Evolutionary conservation across 1,284 basidiomycete genomes (phyloP), one percentile per base, ranked within the genome.

Genomic region (Ceratobasidium sp.): DNA sequence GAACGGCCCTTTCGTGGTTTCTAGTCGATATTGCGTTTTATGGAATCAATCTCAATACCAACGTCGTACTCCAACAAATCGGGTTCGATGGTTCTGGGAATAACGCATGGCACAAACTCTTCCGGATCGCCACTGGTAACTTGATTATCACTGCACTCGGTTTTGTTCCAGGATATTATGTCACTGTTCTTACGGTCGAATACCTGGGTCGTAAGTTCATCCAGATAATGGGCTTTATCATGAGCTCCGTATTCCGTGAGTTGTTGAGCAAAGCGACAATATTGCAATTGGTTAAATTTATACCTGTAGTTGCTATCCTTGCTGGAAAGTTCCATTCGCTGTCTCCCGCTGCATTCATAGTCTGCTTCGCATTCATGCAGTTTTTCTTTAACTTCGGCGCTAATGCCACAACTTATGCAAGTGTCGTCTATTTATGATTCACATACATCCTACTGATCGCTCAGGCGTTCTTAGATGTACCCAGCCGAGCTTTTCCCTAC

Each of bases 11-110:
- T 23, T 87, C 85, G 73, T 88, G 87, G 87, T 87, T 88, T 81
- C 74, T 87, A 57, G 78, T 87, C 62, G 87, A 88, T 74, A 81
- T 87, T 48, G 89, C 89, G 80, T 91, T 90, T 80, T 91, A 92
- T 79, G 91, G 91, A 2, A 90, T 92, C 81, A 92, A 92, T 80
- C 81, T 92, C 53, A 93, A 93, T 83, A 87, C 90, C 76, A 89
- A 88, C 76, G 88, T 91, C 76, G 90, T 91, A 12, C 83, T 91
- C 6, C 82, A 88, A 76, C 83, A 88, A 77, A 91, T 91, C 23
- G 89, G 89, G 2, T 91, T 84, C 73, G 89, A 83, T 71, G 89
- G 89, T 9, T 78, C 78, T 0, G 88, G 88, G 5, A 70, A 61
- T 34, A 83, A 85, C 0, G 81, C 87, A 3, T 91, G 89, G 89